Base-by-base conservation (phyloP, 768 basidiomycete genomes). In the Naganishia onofrii region DNA sequence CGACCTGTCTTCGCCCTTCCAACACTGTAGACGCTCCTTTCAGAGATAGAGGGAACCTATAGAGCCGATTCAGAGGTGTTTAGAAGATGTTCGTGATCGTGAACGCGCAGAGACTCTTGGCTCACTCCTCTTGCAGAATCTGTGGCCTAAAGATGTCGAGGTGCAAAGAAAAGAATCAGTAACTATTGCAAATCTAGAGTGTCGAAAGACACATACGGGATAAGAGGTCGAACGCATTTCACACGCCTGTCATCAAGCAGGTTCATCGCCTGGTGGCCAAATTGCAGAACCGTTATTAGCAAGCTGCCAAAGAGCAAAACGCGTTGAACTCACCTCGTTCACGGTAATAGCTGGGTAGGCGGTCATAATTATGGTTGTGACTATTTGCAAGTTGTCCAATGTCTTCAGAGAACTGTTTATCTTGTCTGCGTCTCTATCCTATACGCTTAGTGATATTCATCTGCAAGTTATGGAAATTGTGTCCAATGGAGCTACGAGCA, bases 231-330 rank as follows among this genome's bases (percentile, higher is more conserved):
- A 21, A 89, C 93, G 19, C 86, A 88, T 79, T 87, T 92, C 66
- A 97, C 93, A 54, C 93, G 85, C 71, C 88, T 85, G 77, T 97
- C 94, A 77, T 93, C 92, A 46, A 96, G 88, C 66, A 89, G 87
- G 71, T 86, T 74, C 74, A 79, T 78, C 3, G 78, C 79, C 77
- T 80, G 71, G 21, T 17, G 2, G n/a, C 1, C 48, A 3, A 23
- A 46, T 19, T 58, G 15, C 19, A 44, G 13, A 15, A 26, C 23
- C 13, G 17, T 3, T 12, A 26, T 44, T n/a, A 63, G 60, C 12
- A 15, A 29, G 8, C 9, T 1, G 19, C 19, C 38, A 19, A 31
- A 9, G 38, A 63, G 13, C 9, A 26, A 46, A 29, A 26, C 5
- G 26, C 23, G 21, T 13, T 5, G 5, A 26, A 21, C 60, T 31